Percentiles rank a stretch among this genome's conserved stretches.
Conservation (phyloP, 129 eudicot species). For the Dittrichia graveolens region DNA sequence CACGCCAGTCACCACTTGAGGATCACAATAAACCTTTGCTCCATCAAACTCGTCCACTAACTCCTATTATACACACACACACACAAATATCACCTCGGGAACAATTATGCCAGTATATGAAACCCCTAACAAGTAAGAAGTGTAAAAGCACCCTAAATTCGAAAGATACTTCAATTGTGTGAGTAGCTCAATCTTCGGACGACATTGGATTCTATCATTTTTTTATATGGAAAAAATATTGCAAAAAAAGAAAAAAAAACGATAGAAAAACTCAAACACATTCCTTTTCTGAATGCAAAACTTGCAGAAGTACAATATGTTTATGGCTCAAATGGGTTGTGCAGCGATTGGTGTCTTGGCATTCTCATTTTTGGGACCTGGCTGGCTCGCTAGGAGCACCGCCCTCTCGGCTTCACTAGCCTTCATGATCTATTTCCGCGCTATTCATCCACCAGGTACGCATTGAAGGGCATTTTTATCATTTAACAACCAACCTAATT, state of each 20-base stretch:
- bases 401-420: slow-evolving; percentile 88
- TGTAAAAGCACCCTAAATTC: too few species aligned
- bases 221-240: too few species aligned
- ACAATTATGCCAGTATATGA: too few species aligned
- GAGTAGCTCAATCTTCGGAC: too few species aligned
- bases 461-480: neutral
- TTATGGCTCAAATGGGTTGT: slow-evolving; percentile 96
- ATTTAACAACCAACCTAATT: neutral
- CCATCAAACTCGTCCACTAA: too few species aligned
- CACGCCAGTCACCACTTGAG: too few species aligned
- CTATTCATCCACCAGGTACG: slow-evolving; percentile 89
- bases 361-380: slow-evolving; percentile 70
- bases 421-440: slow-evolving; percentile 73
- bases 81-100: too few species aligned
- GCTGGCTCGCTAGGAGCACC: slow-evolving; percentile 89
- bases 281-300: slow-evolving; percentile 25
- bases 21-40: too few species aligned
- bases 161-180: too few species aligned
- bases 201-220: too few species aligned
- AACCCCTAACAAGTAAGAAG: too few species aligned
- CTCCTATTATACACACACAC: too few species aligned
- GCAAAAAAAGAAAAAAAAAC: neutral
- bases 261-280: slow-evolving; percentile 16
- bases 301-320: slow-evolving; percentile 97
- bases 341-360: slow-evolving; percentile 96